Base-by-base conservation (phyloP, 2,329 filamentous ascomycete genomes). In the Triangularia verruculosa region DNA sequence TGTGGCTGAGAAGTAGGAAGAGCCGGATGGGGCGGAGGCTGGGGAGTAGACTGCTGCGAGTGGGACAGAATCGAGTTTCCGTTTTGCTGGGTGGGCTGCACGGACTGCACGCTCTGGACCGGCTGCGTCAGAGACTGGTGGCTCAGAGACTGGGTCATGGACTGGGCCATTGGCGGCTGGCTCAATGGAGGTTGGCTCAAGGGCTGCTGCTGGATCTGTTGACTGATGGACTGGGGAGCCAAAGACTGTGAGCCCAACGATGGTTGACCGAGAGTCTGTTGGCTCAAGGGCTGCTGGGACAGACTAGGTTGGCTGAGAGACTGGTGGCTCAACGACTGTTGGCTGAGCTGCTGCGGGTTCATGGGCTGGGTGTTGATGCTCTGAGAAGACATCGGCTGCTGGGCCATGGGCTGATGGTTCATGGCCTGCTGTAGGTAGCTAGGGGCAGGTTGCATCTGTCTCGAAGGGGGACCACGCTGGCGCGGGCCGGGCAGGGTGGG, bases 401-500 rank as follows among this genome's bases (percentile, higher is more conserved):
- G 74, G 56, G 65, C 72, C 55, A 70, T 64, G 39, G 69, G 68
- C 47, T 76, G 75, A 17, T 47, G 39, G 53, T 75, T 76, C 52
- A 76, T 66, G n/a, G 73, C 69, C 67, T 75, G 75, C 17, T 75
- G 71, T n/a, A 76, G 69, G 62, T 77, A 77, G 56, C 66, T 71
- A 17, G 73, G 68, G 20, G 71, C 61, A 28, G 70, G 71, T 68
- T 76, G 76, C 74, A 82, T 81, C 75, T 79, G 82, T 64, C 77
- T 78, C 65, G 76, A 75, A 52, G 75, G 78, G 24, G 77, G 79
- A 51, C 74, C 78, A 68, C 77, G 81, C 70, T 81, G 76, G 58
- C 79, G 75, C 63, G 79, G 75, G 63, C 79, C 75, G 64, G 77
- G 77, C 67, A 82, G 78, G 51, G 81, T 77, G 69, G 81, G 80